Evolutionary conservation across 768 basidiomycete species (phyloP), one percentile per base, ranked within the genome.

Genomic region (Tremella fuciformis): DNA sequence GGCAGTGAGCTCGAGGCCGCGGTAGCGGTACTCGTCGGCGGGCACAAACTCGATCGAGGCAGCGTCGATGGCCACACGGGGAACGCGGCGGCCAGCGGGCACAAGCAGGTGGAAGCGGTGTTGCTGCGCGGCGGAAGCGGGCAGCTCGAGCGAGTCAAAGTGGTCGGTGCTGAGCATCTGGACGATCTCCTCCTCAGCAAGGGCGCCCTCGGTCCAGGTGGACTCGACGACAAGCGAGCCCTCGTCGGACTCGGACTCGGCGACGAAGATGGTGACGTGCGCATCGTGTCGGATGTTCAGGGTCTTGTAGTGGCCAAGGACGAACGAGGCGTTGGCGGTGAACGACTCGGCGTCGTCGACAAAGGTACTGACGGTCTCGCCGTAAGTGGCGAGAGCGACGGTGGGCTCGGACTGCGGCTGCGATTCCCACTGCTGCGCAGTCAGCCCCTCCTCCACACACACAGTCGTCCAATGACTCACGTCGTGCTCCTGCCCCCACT

Each of bases 291-390:
- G 51, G 51, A 59, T 53, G n/a, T 50, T 34, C 53, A 63, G 8
- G 13, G 55, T 51, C 13, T 46, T 40, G 22, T 37, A 7, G n/a
- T 55, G 48, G 50, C 47, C 15, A 21, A 55, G 18, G 22, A 24
- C n/a, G 18, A 69, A 44, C 16, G 59, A 22, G 57, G 67, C 67
- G 37, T 65, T 69, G 57, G 64, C 62, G 38, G 48, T 41, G 38
- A 29, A 49, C 24, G 57, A 41, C 13, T 50, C 54, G 25, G 42
- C n/a, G 13, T 37, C 37, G 25, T 52, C 51, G 48, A 19, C 21
- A 15, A 50, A 50, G 15, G 21, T 6, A 11, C 29, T 26, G n/a
- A 50, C 26, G 21, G 48, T 16, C 15, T 21, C 22, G 26, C 21
- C 48, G 26, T 50, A 50, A 15, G 48, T 50, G 18, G 48, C 48